Evolutionary conservation across 1,139 yeast species (phyloP).

Genomic region (Hansenula lynferdii): DNA sequence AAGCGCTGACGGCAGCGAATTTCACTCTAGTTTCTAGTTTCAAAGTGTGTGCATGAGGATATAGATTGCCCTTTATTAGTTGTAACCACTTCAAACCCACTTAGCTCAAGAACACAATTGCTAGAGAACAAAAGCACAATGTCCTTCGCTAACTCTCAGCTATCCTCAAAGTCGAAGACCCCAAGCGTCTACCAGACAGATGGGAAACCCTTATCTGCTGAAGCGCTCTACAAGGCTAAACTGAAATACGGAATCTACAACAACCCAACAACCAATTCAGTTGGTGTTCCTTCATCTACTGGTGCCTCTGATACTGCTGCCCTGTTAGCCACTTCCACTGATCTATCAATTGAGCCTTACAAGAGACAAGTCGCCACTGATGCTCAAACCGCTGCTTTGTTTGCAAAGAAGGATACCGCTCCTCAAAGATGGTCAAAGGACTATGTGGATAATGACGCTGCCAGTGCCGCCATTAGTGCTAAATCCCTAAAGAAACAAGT

Average conservation of each 20-base stretch:
- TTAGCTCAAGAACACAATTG: too few species aligned
- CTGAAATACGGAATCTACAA: constrained; percentile 70
- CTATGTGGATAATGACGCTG: constrained; percentile 32
- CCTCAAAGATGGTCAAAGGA: constrained; percentile 44
- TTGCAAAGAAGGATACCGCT: constrained; percentile 43
- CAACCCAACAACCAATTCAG: constrained; percentile 60
- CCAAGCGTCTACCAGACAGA: constrained; percentile 51
- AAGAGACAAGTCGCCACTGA: constrained; percentile 59
- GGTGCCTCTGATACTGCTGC: constrained; percentile 74
- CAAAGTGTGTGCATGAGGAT: too few species aligned
- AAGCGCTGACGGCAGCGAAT: too few species aligned
- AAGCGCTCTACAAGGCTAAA: constrained; percentile 75
- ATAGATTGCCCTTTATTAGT: too few species aligned
- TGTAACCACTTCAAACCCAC: background rate
- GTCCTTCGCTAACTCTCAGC: constrained; percentile 13
- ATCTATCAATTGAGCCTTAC: constrained; percentile 60
- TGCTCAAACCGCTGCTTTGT: constrained; percentile 58
- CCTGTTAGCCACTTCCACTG: constrained; percentile 62
- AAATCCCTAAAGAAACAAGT: constrained; percentile 15
- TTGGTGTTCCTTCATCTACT: constrained; percentile 53
- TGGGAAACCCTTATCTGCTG: constrained; percentile 67
- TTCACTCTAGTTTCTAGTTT: too few species aligned
- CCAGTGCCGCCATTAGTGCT: constrained; percentile 34
- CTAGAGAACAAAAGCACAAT: constrained; percentile 3
- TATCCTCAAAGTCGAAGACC: constrained; percentile 13